Conservation (phyloP, 805 yeast species). For the Candida schatavii region DNA sequence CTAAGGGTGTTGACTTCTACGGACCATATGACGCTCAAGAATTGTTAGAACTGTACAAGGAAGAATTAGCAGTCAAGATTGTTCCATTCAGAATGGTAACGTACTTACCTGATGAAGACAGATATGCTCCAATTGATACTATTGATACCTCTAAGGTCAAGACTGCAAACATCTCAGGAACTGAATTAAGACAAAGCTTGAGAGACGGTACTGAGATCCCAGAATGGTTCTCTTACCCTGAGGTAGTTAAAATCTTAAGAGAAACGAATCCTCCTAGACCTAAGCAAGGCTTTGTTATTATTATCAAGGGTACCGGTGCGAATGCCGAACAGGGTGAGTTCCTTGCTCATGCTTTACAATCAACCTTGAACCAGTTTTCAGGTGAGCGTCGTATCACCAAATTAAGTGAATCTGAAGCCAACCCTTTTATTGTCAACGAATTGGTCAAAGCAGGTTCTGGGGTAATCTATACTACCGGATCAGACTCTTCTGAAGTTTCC, state of each 20-base stretch:
- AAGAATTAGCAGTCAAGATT: constrained; percentile 66
- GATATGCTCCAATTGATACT: constrained; percentile 93
- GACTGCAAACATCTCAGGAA: constrained; percentile 91
- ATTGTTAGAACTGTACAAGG: constrained; percentile 69
- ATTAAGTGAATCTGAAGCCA: constrained; percentile 34
- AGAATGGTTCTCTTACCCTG: constrained; percentile 96
- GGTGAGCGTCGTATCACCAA: constrained; percentile 79
- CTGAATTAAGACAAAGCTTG: constrained; percentile 86
- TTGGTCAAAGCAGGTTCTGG: constrained; percentile 89
- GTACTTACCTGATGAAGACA: constrained; percentile 89
- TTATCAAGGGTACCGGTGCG: constrained; percentile 55
- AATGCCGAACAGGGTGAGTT: constrained; percentile 42
- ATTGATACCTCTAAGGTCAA: constrained; percentile 68
- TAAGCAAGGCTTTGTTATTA: constrained; percentile 82
- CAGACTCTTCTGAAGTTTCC: constrained; percentile 48
- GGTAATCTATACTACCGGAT: constrained; percentile 60
- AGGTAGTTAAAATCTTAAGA: constrained; percentile 87
- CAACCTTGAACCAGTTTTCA: constrained; percentile 84
- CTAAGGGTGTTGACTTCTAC: constrained; percentile 89
- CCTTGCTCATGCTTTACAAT: constrained; percentile 79
- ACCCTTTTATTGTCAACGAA: constrained; percentile 66
- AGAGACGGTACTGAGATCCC: constrained; percentile 88
- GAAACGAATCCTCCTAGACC: constrained; percentile 91
- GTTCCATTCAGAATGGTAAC: constrained; percentile 98
- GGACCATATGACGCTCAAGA: constrained; percentile 98